phyloP scores from a whole-genome alignment of 2,329 filamentous ascomycete genomes.

The Neofusicoccum ribis region DNA sequence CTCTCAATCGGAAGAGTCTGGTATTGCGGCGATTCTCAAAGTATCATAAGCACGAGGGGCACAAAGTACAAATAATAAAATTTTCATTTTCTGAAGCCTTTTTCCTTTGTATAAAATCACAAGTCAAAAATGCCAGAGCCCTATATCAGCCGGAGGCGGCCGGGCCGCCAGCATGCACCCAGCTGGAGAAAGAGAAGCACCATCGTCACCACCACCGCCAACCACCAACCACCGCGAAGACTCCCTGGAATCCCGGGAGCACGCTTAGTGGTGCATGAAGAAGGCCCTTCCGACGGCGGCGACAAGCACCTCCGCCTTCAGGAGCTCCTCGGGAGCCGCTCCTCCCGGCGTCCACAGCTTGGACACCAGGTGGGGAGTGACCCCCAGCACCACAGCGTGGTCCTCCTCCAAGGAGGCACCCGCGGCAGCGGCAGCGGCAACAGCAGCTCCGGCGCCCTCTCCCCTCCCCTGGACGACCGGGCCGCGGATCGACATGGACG shows the following conservation, averaged over 20 bases:
- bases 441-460: neutral
- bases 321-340: neutral
- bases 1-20: too few species aligned
- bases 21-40: too few species aligned
- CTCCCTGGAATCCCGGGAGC: neutral
- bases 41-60: too few species aligned
- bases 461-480: neutral
- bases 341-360: neutral
- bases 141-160: too few species aligned
- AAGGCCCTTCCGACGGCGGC: neutral
- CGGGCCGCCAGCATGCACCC: too few species aligned
- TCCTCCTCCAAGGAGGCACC: neutral
- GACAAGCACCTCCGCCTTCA: constrained; percentile 1
- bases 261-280: neutral
- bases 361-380: constrained; percentile 11
- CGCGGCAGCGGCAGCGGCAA: neutral
- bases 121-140: too few species aligned
- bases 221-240: too few species aligned
- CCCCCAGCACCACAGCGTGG: neutral
- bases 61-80: too few species aligned
- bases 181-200: too few species aligned
- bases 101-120: too few species aligned
- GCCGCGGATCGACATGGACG: neutral
- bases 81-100: too few species aligned
- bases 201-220: too few species aligned